Evolutionary conservation across 1,139 yeast genomes (phyloP).

Genomic region (Pichia sp.): DNA sequence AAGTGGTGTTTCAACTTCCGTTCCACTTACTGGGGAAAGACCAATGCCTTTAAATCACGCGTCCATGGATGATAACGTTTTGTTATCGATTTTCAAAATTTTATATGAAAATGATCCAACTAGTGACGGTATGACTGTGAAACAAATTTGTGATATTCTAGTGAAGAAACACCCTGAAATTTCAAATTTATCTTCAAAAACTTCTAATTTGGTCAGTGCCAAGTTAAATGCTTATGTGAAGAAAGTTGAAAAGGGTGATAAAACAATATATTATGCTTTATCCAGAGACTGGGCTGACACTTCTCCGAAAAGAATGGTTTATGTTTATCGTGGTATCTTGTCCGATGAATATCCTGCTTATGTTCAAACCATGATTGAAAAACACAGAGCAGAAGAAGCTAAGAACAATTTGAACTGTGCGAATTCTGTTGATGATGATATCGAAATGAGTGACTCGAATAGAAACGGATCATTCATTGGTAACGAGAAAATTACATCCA

Average conservation of each 20-base stretch:
- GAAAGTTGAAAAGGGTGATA: slow-evolving; percentile 71
- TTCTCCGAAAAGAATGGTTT: slow-evolving; percentile 81
- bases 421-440: slow-evolving; percentile 10
- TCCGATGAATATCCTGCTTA: slow-evolving; percentile 65
- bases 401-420: slow-evolving; percentile 16
- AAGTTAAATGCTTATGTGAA: slow-evolving; percentile 78
- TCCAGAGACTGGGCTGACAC: slow-evolving; percentile 88
- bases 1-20: slow-evolving; percentile 67
- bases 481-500: background rate
- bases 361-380: slow-evolving; percentile 45
- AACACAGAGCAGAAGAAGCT: slow-evolving; percentile 27
- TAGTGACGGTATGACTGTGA: slow-evolving; percentile 76
- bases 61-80: slow-evolving; percentile 66
- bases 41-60: slow-evolving; percentile 62
- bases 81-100: slow-evolving; percentile 64
- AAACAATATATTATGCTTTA: slow-evolving; percentile 59
- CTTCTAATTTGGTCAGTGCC: slow-evolving; percentile 76
- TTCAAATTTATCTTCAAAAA: slow-evolving; percentile 70
- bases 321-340: slow-evolving; percentile 69
- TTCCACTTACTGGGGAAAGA: slow-evolving; percentile 75
- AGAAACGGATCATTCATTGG: slow-evolving; percentile 1
- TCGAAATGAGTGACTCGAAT: slow-evolving; percentile 6
- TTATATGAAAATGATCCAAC: slow-evolving; percentile 58
- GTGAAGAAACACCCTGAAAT: slow-evolving; percentile 70
- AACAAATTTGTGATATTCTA: slow-evolving; percentile 70